Conservation (phyloP, 345 rosid species). For the Eucalyptus pauciflora region DNA sequence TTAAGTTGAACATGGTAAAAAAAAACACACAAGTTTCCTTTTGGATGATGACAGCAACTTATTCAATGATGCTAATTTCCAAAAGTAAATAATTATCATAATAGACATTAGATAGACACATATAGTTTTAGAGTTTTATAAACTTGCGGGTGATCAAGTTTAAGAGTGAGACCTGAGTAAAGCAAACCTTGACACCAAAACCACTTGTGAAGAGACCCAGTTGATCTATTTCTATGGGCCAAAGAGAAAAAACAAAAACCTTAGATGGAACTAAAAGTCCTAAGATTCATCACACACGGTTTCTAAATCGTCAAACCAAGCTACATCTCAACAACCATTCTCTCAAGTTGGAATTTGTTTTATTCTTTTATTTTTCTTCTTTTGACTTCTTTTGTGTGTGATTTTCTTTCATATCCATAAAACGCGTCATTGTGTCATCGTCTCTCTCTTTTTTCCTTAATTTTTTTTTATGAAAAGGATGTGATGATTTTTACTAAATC, state of each 20-base stretch:
- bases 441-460: no score
- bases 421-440: not conserved
- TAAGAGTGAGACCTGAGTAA: no score
- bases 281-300: no score
- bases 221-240: not conserved
- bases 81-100: not conserved
- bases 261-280: not conserved
- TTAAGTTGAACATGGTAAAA: not conserved
- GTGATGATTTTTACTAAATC: not conserved
- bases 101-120: not conserved
- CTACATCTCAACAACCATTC: no score
- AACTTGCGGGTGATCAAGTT: no score
- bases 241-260: not conserved
- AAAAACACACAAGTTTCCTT: not conserved
- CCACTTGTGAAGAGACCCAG: not conserved
- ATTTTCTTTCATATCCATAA: not conserved
- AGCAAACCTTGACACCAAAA: not conserved
- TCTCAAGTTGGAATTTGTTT: no score
- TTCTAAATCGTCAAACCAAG: no score
- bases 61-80: not conserved
- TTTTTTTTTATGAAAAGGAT: no score
- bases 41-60: not conserved
- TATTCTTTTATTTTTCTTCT: no score
- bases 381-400: no score
- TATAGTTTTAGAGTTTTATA: no score